Conservation (phyloP, 345 rosid genomes). For the Linum trigynum region DNA sequence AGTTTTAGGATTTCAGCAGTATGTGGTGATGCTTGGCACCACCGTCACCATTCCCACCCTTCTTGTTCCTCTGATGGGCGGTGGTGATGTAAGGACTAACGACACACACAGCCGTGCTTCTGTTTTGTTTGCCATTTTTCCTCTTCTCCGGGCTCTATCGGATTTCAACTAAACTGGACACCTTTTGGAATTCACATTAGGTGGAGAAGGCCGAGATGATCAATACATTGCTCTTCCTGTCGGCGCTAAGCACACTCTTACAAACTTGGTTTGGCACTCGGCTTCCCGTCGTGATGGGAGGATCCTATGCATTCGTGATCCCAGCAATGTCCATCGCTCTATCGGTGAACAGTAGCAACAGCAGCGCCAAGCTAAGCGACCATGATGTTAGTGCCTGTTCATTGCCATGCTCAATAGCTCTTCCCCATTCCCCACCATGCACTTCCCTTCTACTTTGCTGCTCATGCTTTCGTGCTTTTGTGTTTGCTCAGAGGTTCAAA, state of each 20-base stretch:
- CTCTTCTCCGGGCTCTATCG: background rate
- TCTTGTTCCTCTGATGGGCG: constrained; percentile 76
- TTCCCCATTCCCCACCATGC: constrained; percentile 45
- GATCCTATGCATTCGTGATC: constrained; percentile 61
- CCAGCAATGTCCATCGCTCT: constrained; percentile 58
- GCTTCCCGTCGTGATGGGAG: constrained; percentile 81
- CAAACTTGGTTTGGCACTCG: constrained; percentile 70
- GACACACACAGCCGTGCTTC: background rate
- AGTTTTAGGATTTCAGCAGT: constrained; percentile 78
- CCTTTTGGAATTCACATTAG: constrained; percentile 21
- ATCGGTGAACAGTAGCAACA: constrained; percentile 26
- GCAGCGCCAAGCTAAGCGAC: background rate
- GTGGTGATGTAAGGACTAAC: constrained; percentile 70
- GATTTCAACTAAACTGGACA: background rate
- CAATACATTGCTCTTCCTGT: constrained; percentile 56
- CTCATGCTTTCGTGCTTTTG: background rate
- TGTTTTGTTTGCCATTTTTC: background rate
- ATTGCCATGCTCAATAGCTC: background rate
- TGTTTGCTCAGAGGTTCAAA: constrained; percentile 46
- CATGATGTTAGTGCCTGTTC: background rate
- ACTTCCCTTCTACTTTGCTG: constrained; percentile 13
- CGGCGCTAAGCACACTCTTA: constrained; percentile 66
- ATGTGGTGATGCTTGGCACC: constrained; percentile 82
- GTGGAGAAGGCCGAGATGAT: constrained; percentile 76
- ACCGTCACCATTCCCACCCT: constrained; percentile 60